phyloP scores from a whole-genome alignment of 2,329 filamentous ascomycete species.

The Kalmusia sp. region DNA sequence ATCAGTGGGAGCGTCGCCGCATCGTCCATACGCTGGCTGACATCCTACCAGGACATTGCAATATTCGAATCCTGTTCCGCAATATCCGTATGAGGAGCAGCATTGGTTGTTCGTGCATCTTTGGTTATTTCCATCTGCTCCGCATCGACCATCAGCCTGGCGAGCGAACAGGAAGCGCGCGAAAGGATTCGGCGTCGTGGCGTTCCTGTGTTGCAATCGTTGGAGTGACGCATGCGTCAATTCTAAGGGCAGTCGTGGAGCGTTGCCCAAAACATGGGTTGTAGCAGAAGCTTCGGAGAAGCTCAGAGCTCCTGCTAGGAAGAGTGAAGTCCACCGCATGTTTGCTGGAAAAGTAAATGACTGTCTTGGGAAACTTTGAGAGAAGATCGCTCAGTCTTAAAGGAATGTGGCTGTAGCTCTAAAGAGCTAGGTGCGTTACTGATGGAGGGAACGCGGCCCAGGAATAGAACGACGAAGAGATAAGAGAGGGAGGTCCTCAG shows the following conservation, averaged over 20 bases:
- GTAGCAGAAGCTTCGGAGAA: slow-evolving; percentile 24
- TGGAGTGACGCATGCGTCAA: slow-evolving; percentile 7
- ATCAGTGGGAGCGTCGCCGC: slow-evolving; percentile 25
- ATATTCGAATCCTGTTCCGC: slow-evolving; percentile 31
- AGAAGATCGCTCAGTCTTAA: slow-evolving; percentile 18
- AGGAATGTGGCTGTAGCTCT: slow-evolving; percentile 1
- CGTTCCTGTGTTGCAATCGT: slow-evolving; percentile 18
- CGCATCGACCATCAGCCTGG: slow-evolving; percentile 33
- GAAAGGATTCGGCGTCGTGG: slow-evolving; percentile 20
- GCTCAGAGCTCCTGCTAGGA: slow-evolving; percentile 22
- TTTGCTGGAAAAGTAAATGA: slow-evolving; percentile 2
- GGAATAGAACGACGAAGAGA: slow-evolving; percentile 17
- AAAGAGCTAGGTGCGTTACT: slow-evolving; percentile 6
- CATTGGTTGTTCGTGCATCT: slow-evolving; percentile 30
- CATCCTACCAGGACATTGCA: slow-evolving; percentile 32
- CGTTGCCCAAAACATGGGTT: slow-evolving; percentile 10
- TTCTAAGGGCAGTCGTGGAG: background rate
- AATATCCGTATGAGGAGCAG: slow-evolving; percentile 35
- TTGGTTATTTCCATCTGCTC: slow-evolving; percentile 23
- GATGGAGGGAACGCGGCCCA: background rate
- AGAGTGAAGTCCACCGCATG: slow-evolving; percentile 29
- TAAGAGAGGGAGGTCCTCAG: slow-evolving; percentile 15
- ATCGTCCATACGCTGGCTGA: slow-evolving; percentile 36
- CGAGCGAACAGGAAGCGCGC: slow-evolving; percentile 24
- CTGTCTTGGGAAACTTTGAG: background rate